Percentiles rank a stretch among this genome's conserved stretches.
Evolutionary conservation across 306 rosid species (phyloP).

Genomic region (Begonia peltatifolia): DNA sequence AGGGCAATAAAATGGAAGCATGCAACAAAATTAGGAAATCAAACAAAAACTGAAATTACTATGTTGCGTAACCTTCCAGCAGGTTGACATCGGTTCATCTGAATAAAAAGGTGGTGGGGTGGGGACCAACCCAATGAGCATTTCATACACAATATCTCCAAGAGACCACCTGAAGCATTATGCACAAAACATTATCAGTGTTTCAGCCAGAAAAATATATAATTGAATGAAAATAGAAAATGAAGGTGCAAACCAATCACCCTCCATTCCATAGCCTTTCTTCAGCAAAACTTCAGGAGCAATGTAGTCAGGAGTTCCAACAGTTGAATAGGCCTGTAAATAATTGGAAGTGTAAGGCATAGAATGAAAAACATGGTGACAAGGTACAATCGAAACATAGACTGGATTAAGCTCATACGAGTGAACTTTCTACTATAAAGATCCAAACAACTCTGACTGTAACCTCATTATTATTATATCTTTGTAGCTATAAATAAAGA

Average conservation of each 20-base stretch:
- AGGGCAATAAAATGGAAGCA: neutral
- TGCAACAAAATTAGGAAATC: neutral
- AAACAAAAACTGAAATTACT: neutral
- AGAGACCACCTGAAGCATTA: conserved; percentile 77
- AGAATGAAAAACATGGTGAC: too few species aligned
- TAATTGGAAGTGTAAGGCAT: neutral
- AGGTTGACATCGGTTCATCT: conserved; percentile 93
- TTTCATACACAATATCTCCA: conserved; percentile 98
- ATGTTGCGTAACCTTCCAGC: conserved; percentile 73
- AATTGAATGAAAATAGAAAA: conserved; percentile 1
- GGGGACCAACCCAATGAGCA: conserved; percentile 98
- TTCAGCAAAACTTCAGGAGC: conserved; percentile 97
- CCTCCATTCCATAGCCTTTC: conserved; percentile 99
- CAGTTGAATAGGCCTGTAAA: conserved; percentile 91
- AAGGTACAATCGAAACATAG: too few species aligned
- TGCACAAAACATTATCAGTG: conserved; percentile 15
- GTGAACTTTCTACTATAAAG: too few species aligned
- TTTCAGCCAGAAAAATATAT: conserved; percentile 7
- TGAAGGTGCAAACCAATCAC: conserved; percentile 60
- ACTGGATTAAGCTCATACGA: too few species aligned
- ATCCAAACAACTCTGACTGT: too few species aligned
- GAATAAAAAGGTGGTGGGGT: conserved; percentile 96
- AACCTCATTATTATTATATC: too few species aligned
- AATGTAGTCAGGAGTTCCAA: conserved; percentile 97
- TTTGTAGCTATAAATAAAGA: too few species aligned